Percentiles rank a stretch among this genome's conserved stretches.
Conservation (phyloP, 176 grass and related monocot species). For the Rhynchospora tenuis region DNA sequence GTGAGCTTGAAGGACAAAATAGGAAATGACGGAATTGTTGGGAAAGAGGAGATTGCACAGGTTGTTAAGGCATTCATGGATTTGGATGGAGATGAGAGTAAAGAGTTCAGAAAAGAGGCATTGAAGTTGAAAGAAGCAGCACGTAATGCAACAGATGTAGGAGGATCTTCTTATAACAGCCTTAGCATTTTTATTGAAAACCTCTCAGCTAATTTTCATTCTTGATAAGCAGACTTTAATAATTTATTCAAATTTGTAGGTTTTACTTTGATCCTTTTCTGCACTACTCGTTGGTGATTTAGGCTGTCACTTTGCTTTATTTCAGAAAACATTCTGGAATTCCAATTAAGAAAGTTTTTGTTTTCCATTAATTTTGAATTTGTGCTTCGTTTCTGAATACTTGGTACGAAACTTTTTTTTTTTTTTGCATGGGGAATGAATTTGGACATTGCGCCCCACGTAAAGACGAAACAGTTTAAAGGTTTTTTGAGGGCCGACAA, state of each 20-base stretch:
- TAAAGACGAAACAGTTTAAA: too few relatives aligned
- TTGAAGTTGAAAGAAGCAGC: constrained; percentile 24
- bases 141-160: constrained; percentile 18
- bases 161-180: constrained; percentile 31
- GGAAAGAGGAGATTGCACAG: constrained; percentile 31
- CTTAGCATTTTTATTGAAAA: constrained; percentile 34
- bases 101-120: constrained; percentile 26
- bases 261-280: not conserved
- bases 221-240: not conserved
- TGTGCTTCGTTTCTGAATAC: too few relatives aligned
- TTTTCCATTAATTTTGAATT: not conserved
- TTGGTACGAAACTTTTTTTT: too few relatives aligned
- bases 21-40: constrained; percentile 23
- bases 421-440: too few relatives aligned
- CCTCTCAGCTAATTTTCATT: constrained; percentile 8
- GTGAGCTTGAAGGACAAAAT: constrained; percentile 33
- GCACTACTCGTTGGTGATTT: not conserved
- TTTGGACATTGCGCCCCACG: too few relatives aligned
- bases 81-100: constrained; percentile 26
- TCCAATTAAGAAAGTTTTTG: not conserved
- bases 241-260: not conserved
- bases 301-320: not conserved
- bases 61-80: constrained; percentile 37
- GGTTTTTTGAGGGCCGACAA: too few relatives aligned
- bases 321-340: not conserved